These are phyloP conservation scores for Arthroderma uncinatum DNA, from an alignment of 2,329 filamentous ascomycete species.

Conservation along the genomic window DNA sequence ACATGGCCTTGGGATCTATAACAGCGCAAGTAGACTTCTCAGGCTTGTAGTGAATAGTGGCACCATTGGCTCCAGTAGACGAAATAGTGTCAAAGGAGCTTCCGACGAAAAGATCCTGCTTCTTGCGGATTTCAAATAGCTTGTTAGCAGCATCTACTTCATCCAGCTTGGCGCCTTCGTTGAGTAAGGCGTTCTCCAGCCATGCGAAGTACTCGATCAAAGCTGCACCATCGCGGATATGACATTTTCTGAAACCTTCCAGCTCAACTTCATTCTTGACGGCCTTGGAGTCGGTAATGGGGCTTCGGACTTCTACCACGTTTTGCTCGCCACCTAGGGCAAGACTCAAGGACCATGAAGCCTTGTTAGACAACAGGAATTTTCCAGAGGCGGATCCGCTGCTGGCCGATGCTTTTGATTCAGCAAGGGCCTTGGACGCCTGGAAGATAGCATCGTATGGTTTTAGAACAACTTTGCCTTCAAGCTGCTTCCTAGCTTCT, in stretches of 20 bases:
- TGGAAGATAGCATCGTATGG: slow-evolving; percentile 74
- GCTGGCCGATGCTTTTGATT: slow-evolving; percentile 28
- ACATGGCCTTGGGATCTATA: slow-evolving; percentile 76
- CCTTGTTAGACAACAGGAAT: slow-evolving; percentile 76
- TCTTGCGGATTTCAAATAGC: slow-evolving; percentile 53
- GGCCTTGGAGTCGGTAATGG: slow-evolving; percentile 81
- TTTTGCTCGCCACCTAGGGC: slow-evolving; percentile 74
- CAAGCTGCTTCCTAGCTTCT: slow-evolving; percentile 59
- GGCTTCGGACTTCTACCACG: slow-evolving; percentile 78
- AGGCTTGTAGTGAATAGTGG: slow-evolving; percentile 91
- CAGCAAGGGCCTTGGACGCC: slow-evolving; percentile 58
- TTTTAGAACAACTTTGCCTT: slow-evolving; percentile 58
- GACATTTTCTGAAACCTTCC: slow-evolving; percentile 85
- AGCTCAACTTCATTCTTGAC: slow-evolving; percentile 86
- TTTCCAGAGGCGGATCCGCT: slow-evolving; percentile 39
- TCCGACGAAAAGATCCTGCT: slow-evolving; percentile 67
- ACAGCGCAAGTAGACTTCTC: slow-evolving; percentile 68
- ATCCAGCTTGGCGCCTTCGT: slow-evolving; percentile 62
- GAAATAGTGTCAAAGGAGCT: slow-evolving; percentile 95
- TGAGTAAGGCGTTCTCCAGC: slow-evolving; percentile 78
- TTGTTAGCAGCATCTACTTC: slow-evolving; percentile 90
- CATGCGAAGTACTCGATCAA: slow-evolving; percentile 90
- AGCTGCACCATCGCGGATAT: slow-evolving; percentile 85
- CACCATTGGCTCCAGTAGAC: slow-evolving; percentile 82
- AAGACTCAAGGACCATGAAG: slow-evolving; percentile 84